Evolutionary conservation across 805 yeast species (phyloP).

Genomic region (Metschnikowia lochheadii): DNA sequence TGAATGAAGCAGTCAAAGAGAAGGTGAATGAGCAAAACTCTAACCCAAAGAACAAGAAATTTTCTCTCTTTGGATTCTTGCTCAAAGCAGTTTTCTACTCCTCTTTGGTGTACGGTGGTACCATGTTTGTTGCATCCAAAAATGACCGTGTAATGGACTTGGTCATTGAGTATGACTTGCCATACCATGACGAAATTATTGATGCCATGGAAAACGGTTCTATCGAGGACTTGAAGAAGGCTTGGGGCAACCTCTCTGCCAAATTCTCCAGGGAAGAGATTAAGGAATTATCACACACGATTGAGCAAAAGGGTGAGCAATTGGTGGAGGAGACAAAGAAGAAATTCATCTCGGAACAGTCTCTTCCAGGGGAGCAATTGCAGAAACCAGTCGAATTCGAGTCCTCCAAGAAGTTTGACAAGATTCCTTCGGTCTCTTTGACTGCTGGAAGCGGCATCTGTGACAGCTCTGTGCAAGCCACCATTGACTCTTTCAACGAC

Average conservation of each 20-base stretch:
- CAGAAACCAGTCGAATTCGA: slow-evolving; percentile 39
- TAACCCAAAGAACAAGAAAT: slow-evolving; percentile 23
- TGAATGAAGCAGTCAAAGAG: slow-evolving; percentile 15
- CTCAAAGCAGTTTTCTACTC: slow-evolving; percentile 27
- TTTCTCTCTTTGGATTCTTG: slow-evolving; percentile 29
- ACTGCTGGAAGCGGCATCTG: slow-evolving; percentile 19
- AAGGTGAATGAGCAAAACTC: slow-evolving; percentile 17
- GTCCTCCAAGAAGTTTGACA: slow-evolving; percentile 25
- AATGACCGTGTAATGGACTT: slow-evolving; percentile 42
- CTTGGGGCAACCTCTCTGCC: slow-evolving; percentile 16
- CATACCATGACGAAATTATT: slow-evolving; percentile 39
- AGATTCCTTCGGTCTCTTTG: slow-evolving; percentile 32
- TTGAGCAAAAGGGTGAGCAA: slow-evolving; percentile 32
- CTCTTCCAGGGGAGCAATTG: slow-evolving; percentile 38
- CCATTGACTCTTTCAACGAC: slow-evolving; percentile 37
- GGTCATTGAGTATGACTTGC: slow-evolving; percentile 40
- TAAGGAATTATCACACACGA: slow-evolving; percentile 28
- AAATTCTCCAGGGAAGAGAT: slow-evolving; percentile 29
- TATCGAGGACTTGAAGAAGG: slow-evolving; percentile 26
- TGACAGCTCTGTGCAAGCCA: slow-evolving; percentile 32
- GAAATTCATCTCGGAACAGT: slow-evolving; percentile 22
- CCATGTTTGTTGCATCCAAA: slow-evolving; percentile 39
- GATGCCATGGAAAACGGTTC: slow-evolving; percentile 36
- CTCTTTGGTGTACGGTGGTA: slow-evolving; percentile 34
- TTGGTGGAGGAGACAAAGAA: slow-evolving; percentile 35